A percentile compares a stretch with the other conserved stretches of the same genome.
Evolutionary conservation across 139 green algal species (phyloP).

Genomic region (Pseudopediastrum boryanum): DNA sequence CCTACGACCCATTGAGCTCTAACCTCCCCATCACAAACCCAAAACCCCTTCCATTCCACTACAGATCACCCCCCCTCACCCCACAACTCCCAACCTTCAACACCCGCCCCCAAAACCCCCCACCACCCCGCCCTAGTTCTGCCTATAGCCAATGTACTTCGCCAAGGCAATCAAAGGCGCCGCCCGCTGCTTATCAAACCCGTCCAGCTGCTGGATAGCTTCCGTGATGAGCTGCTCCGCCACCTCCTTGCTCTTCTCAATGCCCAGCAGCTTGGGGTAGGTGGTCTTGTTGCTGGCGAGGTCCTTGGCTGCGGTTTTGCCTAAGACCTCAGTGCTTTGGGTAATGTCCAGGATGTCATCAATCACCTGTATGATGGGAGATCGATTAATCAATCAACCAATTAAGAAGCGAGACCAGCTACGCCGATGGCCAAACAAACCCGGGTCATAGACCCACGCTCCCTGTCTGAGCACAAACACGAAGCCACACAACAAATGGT

Average conservation of each 20-base stretch:
- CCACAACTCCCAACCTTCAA: no score
- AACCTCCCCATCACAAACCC: no score
- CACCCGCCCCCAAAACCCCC: no score
- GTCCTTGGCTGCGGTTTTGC: slow-evolving; percentile 99
- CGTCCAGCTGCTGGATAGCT: slow-evolving; percentile 86
- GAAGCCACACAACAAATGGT: no score
- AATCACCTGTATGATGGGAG: slow-evolving; percentile 76
- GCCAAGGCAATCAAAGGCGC: slow-evolving; percentile 91
- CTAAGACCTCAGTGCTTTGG: slow-evolving; percentile 89
- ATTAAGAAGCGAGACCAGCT: no score
- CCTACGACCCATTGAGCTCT: no score
- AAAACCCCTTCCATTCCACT: no score
- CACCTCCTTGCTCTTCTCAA: slow-evolving; percentile 80
- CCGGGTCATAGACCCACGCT: no score
- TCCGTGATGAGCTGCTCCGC: slow-evolving; percentile 91
- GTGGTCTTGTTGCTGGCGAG: slow-evolving; percentile 94
- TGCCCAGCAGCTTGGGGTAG: slow-evolving; percentile 93
- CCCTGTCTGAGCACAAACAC: no score
- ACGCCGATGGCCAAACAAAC: no score
- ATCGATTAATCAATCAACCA: no score
- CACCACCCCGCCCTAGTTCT: slow-evolving; percentile 73
- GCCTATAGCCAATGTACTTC: slow-evolving; percentile 94
- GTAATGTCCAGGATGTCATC: slow-evolving; percentile 99
- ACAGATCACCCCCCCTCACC: no score
- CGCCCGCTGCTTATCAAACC: slow-evolving; percentile 77